Base-by-base conservation (phyloP, 1,139 yeast genomes). In the Saccharomyces hybrid region DNA sequence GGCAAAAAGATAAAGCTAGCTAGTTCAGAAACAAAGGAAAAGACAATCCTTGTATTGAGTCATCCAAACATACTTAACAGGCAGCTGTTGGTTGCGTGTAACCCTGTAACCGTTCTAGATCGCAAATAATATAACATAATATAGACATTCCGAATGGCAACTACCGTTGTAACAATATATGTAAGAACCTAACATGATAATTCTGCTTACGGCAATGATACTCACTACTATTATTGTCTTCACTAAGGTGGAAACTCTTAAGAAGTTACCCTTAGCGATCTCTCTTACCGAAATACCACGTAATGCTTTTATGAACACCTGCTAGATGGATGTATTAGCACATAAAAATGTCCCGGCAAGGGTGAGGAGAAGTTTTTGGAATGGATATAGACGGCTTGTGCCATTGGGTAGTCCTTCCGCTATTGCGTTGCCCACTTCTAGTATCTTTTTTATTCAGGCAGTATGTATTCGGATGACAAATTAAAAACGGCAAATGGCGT, bases 31-130 rank as follows among this genome's bases (percentile, higher is more conserved):
- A 67, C 67, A 9, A 74, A 71, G 27, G 78, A 78, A 5, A 73
- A 73, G 51, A 72, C 83, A 27, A 74, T 77, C 48, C 71, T 86
- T 32, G 71, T 78, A 2, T 74, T 87, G 76, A 89, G 91, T 13
- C 90, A 88, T 65, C 96, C 96, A 0, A 72, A 73, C 58, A 77
- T 80, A 6, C 73, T 77, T 2, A 90, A 85, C 1, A 72, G 88
- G 57, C 96, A 88, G 65, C 67, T 88, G 54, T 64, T 82, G 1
- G 69, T 79, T 52, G 65, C 58, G 9, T 63, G 65, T 46, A 46
- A 57, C 11, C 56, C 54, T 31, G 51, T 50, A 41, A 46, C 25
- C 13, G 9, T 38, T 1, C 13, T 5, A 16, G 44, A 38, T 38
- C 44, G 5, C 13, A 5, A 38, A 16, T 38, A 38, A 38, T 16